Percentiles rank a stretch among this genome's conserved stretches.
phyloP scores from a whole-genome alignment of 1,284 basidiomycete species.

The Trichosporon sp. region DNA sequence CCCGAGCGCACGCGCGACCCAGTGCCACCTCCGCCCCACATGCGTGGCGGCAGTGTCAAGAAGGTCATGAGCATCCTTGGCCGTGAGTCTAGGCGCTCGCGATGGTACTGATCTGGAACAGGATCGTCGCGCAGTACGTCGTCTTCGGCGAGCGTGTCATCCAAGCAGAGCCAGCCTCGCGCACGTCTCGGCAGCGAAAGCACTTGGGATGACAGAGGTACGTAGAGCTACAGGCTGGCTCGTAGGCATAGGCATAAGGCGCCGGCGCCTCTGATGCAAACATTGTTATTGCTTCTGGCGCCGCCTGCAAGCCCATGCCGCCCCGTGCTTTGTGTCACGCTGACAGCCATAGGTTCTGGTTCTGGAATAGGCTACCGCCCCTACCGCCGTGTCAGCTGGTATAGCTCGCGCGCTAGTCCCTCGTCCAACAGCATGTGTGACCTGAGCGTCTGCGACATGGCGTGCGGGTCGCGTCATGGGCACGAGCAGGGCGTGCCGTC shows the following conservation, averaged over 20 bases:
- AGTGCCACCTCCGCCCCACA: not conserved
- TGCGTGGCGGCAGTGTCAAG: not conserved
- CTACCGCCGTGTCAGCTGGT: not conserved
- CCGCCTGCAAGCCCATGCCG: too few species aligned
- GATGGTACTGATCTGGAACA: not conserved
- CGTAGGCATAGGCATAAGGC: not conserved
- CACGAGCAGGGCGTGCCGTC: not conserved
- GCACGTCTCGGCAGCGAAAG: not conserved
- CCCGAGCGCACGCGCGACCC: not conserved
- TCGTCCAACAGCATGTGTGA: not conserved
- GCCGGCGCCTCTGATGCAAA: not conserved
- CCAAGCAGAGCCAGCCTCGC: not conserved
- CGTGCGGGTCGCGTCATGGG: not conserved
- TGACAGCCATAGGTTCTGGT: not conserved
- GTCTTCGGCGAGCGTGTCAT: not conserved
- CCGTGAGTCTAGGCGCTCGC: not conserved
- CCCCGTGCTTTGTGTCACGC: too few species aligned
- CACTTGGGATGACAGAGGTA: not conserved
- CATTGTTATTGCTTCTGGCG: not conserved
- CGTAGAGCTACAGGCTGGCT: not conserved
- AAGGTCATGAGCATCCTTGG: not conserved
- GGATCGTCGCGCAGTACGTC: not conserved
- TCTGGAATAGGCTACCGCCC: not conserved
- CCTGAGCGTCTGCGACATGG: constrained; percentile 1
- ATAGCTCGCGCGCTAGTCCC: not conserved